phyloP scores from a whole-genome alignment of 148 eudicot species.

The Bassia scoparia region DNA sequence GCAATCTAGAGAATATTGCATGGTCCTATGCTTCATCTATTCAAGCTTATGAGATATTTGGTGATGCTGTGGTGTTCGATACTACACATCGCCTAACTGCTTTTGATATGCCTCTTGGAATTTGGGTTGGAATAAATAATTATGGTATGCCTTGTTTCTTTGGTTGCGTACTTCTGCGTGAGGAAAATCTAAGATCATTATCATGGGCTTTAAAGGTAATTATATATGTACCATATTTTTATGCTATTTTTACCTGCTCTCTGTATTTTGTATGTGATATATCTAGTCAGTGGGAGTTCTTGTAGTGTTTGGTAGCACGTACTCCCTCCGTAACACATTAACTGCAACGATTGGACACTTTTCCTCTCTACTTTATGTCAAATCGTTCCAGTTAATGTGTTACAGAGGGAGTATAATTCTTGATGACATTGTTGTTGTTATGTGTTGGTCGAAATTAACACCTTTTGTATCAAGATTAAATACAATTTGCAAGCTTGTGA shows the following conservation, averaged over 20 bases:
- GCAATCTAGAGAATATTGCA: conserved; percentile 79
- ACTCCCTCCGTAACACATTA: too few species aligned
- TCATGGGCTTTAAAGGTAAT: conserved; percentile 88
- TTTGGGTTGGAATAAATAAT: conserved; percentile 74
- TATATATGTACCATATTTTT: not conserved
- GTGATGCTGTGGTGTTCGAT: conserved; percentile 88
- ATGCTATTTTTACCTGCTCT: not conserved
- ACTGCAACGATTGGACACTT: too few species aligned
- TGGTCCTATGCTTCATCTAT: conserved; percentile 94
- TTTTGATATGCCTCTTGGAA: conserved; percentile 82
- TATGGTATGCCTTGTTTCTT: conserved; percentile 86
- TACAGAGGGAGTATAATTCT: too few species aligned
- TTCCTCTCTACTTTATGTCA: too few species aligned
- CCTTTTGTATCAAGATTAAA: not conserved
- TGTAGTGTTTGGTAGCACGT: not conserved
- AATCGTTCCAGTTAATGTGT: too few species aligned
- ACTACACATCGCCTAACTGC: conserved; percentile 76
- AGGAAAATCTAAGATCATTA: conserved; percentile 62
- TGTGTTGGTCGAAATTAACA: not conserved
- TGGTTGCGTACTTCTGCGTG: conserved; percentile 69
- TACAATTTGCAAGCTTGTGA: not conserved
- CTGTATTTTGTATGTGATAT: not conserved
- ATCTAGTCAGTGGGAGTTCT: not conserved
- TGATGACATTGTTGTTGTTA: not conserved
- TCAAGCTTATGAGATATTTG: conserved; percentile 76